Conservation (phyloP, 768 basidiomycete species). For the Kockovaella imperatae region DNA sequence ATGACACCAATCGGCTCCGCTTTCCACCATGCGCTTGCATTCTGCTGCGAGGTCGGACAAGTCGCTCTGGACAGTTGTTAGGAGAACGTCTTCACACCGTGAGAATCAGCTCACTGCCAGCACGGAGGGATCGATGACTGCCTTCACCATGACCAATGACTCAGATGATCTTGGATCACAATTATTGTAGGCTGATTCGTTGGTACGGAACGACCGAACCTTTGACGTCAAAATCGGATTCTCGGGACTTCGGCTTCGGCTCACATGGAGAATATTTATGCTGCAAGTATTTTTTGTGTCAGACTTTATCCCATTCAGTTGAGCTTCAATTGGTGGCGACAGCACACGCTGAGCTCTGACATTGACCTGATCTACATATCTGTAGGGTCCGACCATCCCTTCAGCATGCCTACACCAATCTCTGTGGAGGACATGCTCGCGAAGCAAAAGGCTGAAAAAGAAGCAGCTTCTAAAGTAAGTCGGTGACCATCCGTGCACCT, state of each 20-base stretch:
- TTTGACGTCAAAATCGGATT: too few species aligned
- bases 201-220: too few species aligned
- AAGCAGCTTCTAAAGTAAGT: constrained; percentile 75
- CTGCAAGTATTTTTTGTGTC: too few species aligned
- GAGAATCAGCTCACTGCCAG: constrained; percentile 53
- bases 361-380: background rate
- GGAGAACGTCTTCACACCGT: background rate
- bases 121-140: constrained; percentile 94
- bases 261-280: too few species aligned
- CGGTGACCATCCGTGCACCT: background rate
- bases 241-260: too few species aligned
- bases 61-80: constrained; percentile 55
- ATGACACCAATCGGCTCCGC: constrained; percentile 93
- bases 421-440: constrained; percentile 81
- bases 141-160: constrained; percentile 60
- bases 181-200: too few species aligned
- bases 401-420: constrained; percentile 52
- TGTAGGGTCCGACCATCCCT: too few species aligned
- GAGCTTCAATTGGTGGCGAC: too few species aligned
- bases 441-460: constrained; percentile 80
- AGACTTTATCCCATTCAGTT: too few species aligned
- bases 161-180: too few species aligned
- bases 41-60: constrained; percentile 91
- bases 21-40: constrained; percentile 91
- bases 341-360: background rate